These are phyloP conservation scores for Areca catechu DNA, from an alignment of 176 grass and related monocot species.

Conservation along the genomic window DNA sequence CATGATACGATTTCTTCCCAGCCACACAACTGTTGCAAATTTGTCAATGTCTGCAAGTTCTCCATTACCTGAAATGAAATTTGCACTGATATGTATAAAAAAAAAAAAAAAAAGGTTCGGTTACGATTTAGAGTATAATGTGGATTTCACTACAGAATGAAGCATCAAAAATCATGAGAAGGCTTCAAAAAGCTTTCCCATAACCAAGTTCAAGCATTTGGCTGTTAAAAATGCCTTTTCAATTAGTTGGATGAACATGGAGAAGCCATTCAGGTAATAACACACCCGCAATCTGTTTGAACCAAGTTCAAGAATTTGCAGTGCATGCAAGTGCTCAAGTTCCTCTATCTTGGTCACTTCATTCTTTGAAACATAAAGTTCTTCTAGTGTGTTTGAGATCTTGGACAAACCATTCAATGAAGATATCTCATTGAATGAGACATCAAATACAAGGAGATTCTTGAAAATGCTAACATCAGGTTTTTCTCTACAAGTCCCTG, in stretches of 20 bases:
- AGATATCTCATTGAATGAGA: conserved; percentile 96
- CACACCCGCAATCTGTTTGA: conserved; percentile 88
- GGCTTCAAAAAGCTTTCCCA: too few relatives aligned
- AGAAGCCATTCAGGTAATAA: neutral
- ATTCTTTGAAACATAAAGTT: conserved; percentile 97
- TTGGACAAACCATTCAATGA: conserved; percentile 63
- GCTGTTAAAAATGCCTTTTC: too few relatives aligned
- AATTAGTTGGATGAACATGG: neutral
- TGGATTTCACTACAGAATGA: too few relatives aligned
- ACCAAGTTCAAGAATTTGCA: conserved; percentile 96
- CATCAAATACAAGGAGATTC: conserved; percentile 77
- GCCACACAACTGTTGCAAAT: conserved; percentile 81
- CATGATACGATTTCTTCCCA: conserved; percentile 80
- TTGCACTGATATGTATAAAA: neutral
- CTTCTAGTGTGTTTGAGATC: conserved; percentile 64
- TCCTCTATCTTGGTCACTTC: conserved; percentile 87
- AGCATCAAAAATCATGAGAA: too few relatives aligned
- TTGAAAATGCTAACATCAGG: conserved; percentile 79
- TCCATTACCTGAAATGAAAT: conserved; percentile 66
- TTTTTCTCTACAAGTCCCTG: conserved; percentile 81
- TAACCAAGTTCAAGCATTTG: too few relatives aligned
- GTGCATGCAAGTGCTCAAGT: conserved; percentile 58
- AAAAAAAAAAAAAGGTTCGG: too few relatives aligned
- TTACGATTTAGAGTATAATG: too few relatives aligned
- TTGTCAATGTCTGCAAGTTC: conserved; percentile 69